Conservation (phyloP, 306 rosid genomes). For the Myrica gale region DNA sequence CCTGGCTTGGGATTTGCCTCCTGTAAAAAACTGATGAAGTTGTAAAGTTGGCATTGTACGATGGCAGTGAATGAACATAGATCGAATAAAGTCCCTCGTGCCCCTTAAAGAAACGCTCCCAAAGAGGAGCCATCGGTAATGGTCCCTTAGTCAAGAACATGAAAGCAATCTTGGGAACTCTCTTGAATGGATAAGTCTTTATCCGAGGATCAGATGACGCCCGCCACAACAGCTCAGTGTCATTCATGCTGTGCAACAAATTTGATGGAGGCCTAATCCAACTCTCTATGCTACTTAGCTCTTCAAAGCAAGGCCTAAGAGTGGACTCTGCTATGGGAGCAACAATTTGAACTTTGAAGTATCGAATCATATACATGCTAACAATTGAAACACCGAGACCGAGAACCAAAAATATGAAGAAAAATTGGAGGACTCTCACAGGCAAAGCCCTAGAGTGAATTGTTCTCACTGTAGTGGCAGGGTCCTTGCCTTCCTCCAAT, state of each 20-base stretch:
- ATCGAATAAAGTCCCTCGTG: slow-evolving; percentile 63
- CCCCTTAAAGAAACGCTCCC: slow-evolving; percentile 86
- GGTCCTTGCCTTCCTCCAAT: slow-evolving; percentile 83
- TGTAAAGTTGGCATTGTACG: slow-evolving; percentile 51
- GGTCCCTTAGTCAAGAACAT: slow-evolving; percentile 98
- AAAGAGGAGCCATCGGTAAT: slow-evolving; percentile 86
- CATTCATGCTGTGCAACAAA: slow-evolving; percentile 74
- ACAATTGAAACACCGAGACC: slow-evolving; percentile 71
- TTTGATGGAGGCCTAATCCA: slow-evolving; percentile 68
- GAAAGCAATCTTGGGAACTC: slow-evolving; percentile 90
- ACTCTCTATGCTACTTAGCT: slow-evolving; percentile 50
- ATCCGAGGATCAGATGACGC: slow-evolving; percentile 67
- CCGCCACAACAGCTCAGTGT: slow-evolving; percentile 76
- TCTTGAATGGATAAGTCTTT: slow-evolving; percentile 62
- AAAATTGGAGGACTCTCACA: slow-evolving; percentile 64
- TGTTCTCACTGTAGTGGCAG: slow-evolving; percentile 38
- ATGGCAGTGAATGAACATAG: slow-evolving; percentile 79
- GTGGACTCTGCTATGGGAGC: slow-evolving; percentile 44
- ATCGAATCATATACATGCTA: slow-evolving; percentile 69
- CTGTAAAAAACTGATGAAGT: slow-evolving; percentile 68
- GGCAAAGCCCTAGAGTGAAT: slow-evolving; percentile 64
- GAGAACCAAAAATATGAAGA: slow-evolving; percentile 59
- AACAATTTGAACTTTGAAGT: slow-evolving; percentile 54
- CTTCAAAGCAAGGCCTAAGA: slow-evolving; percentile 52
- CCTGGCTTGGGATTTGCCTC: slow-evolving; percentile 97